Percentiles rank a stretch among this genome's conserved stretches.
Conservation (phyloP, 352 stramenopile genomes). For the Phytophthora cryptogea region DNA sequence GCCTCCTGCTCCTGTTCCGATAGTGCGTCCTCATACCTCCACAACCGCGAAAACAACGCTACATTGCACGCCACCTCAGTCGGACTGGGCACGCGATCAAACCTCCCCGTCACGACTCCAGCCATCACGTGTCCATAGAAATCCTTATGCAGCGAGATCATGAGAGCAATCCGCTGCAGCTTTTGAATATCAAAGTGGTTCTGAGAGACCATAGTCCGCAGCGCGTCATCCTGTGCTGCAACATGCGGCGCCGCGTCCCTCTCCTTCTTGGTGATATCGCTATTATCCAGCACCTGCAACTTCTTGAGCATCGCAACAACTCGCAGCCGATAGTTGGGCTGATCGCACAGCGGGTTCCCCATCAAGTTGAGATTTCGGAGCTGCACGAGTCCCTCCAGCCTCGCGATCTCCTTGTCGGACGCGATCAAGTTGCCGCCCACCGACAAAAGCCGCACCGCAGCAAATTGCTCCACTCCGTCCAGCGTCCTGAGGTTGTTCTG, state of each 20-base stretch:
- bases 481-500: conserved; percentile 71
- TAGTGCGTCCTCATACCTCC: conserved; percentile 49
- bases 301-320: conserved; percentile 51
- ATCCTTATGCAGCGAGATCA: conserved; percentile 61
- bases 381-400: conserved; percentile 39
- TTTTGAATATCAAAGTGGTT: conserved; percentile 82
- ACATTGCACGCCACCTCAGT: conserved; percentile 49
- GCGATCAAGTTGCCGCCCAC: conserved; percentile 62
- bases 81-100: conserved; percentile 61
- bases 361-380: conserved; percentile 71
- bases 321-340: conserved; percentile 73
- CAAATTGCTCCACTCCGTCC: conserved; percentile 68
- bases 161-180: conserved; percentile 50
- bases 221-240: conserved; percentile 57
- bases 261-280: conserved; percentile 66
- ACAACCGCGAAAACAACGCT: conserved; percentile 47
- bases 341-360: conserved; percentile 75
- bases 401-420: conserved; percentile 48
- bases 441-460: conserved; percentile 58
- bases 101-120: conserved; percentile 40
- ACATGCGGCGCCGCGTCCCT: conserved; percentile 47
- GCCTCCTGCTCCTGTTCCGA: conserved; percentile 32
- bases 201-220: conserved; percentile 50
- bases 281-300: conserved; percentile 63
- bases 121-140: conserved; percentile 59